Conservation (phyloP, 2,329 filamentous ascomycete species). For the Apiospora aurea region DNA sequence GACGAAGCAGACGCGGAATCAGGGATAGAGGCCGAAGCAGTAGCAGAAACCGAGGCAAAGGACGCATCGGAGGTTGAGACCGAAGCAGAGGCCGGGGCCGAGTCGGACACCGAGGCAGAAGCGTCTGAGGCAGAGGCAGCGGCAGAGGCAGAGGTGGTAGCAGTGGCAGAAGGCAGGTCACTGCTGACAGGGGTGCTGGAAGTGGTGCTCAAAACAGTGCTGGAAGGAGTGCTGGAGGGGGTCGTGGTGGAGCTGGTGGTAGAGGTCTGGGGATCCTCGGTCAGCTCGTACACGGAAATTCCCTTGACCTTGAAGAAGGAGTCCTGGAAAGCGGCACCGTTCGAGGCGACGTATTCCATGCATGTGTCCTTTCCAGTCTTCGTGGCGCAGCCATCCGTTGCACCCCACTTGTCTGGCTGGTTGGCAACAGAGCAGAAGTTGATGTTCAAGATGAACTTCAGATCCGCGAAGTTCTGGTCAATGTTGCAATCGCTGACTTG, state of each 20-base stretch:
- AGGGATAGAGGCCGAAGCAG: background rate
- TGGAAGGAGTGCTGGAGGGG: background rate
- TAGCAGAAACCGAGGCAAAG: background rate
- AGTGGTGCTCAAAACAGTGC: no score
- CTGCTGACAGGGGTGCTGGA: background rate
- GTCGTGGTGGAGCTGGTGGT: background rate
- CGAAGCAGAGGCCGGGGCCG: background rate
- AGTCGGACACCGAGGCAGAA: background rate
- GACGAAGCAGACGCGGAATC: background rate
- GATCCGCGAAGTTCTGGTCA: conserved; percentile 38
- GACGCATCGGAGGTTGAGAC: background rate
- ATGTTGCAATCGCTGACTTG: conserved; percentile 37
- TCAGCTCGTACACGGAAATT: conserved; percentile 30
- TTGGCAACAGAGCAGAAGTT: conserved; percentile 33
- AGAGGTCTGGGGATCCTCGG: conserved; percentile 13
- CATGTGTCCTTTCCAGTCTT: conserved; percentile 33
- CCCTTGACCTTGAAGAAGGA: conserved; percentile 36
- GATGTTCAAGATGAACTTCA: conserved; percentile 39
- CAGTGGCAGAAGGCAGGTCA: background rate
- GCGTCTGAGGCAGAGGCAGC: background rate
- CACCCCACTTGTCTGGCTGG: conserved; percentile 33
- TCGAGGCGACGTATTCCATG: conserved; percentile 32
- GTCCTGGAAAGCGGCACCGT: conserved; percentile 30
- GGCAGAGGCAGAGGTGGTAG: background rate
- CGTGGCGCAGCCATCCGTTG: conserved; percentile 29